phyloP scores from a whole-genome alignment of 352 stramenopile genomes.

The Globisporangium echinulatum region DNA sequence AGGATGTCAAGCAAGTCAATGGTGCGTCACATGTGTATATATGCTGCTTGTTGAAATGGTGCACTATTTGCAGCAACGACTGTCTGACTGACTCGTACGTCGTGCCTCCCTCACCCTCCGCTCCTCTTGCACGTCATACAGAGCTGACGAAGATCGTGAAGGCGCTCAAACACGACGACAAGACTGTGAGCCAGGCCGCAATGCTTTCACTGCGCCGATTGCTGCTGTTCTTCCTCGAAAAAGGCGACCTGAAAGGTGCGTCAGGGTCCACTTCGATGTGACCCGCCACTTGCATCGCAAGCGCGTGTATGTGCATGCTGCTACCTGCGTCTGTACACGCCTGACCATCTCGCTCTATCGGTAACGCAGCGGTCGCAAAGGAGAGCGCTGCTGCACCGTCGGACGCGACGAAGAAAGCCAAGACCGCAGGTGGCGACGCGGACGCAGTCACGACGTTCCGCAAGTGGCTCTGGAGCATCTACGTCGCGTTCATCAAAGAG shows the following conservation, averaged over 20 bases:
- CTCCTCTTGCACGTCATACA: slow-evolving; percentile 4
- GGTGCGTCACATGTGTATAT: slow-evolving; percentile 17
- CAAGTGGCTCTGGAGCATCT: slow-evolving; percentile 81
- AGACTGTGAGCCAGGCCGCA: slow-evolving; percentile 58
- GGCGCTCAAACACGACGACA: slow-evolving; percentile 64
- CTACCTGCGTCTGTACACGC: neutral
- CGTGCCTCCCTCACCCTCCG: neutral
- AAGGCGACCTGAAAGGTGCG: slow-evolving; percentile 58
- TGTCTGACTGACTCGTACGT: neutral
- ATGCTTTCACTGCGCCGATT: slow-evolving; percentile 78
- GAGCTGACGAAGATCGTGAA: slow-evolving; percentile 74
- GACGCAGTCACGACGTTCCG: slow-evolving; percentile 71
- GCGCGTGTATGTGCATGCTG: neutral
- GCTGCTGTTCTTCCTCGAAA: slow-evolving; percentile 79
- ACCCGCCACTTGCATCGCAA: neutral
- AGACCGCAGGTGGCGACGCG: slow-evolving; percentile 12
- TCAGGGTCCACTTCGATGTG: neutral
- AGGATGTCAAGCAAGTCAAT: slow-evolving; percentile 83
- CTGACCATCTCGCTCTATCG: neutral
- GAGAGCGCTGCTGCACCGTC: neutral
- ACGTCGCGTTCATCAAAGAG: slow-evolving; percentile 74
- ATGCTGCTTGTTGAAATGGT: too few relatives aligned
- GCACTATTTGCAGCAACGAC: too few relatives aligned
- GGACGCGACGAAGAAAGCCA: slow-evolving; percentile 30
- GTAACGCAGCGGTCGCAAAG: slow-evolving; percentile 10